phyloP scores from a whole-genome alignment of 2,329 filamentous ascomycete genomes.

The Fusarium brevicatenulatum region DNA sequence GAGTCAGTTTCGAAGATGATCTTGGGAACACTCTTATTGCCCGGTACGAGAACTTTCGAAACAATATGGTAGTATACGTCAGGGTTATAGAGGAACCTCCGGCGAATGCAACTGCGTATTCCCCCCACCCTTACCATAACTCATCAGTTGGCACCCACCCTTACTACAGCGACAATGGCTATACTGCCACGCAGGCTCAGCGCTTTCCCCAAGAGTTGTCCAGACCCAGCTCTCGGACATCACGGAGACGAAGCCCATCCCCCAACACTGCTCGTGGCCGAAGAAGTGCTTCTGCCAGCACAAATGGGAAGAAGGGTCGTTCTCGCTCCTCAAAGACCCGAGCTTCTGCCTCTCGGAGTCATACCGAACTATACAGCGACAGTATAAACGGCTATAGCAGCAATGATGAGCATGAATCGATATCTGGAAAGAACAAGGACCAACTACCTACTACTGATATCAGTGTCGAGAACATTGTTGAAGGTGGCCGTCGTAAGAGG shows the following conservation, averaged over 20 bases:
- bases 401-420: slow-evolving; percentile 82
- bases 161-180: slow-evolving; percentile 65
- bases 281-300: slow-evolving; percentile 78
- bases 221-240: slow-evolving; percentile 75
- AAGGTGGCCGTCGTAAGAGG: slow-evolving; percentile 93
- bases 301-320: slow-evolving; percentile 71
- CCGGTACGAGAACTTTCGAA: slow-evolving; percentile 92
- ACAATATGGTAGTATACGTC: slow-evolving; percentile 94
- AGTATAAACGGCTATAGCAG: slow-evolving; percentile 83
- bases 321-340: slow-evolving; percentile 77
- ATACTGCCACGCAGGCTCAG: slow-evolving; percentile 58
- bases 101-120: slow-evolving; percentile 57
- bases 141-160: slow-evolving; percentile 61
- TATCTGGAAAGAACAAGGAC: slow-evolving; percentile 79
- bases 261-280: slow-evolving; percentile 74
- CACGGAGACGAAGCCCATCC: slow-evolving; percentile 82
- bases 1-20: slow-evolving; percentile 95
- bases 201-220: slow-evolving; percentile 70
- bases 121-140: slow-evolving; percentile 63
- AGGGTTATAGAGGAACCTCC: slow-evolving; percentile 76
- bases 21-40: slow-evolving; percentile 91
- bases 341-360: slow-evolving; percentile 55
- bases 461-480: slow-evolving; percentile 97
- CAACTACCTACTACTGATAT: slow-evolving; percentile 95
- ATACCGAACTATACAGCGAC: slow-evolving; percentile 72